Conservation (phyloP, 1,139 yeast species). For the Pichia sp. region DNA sequence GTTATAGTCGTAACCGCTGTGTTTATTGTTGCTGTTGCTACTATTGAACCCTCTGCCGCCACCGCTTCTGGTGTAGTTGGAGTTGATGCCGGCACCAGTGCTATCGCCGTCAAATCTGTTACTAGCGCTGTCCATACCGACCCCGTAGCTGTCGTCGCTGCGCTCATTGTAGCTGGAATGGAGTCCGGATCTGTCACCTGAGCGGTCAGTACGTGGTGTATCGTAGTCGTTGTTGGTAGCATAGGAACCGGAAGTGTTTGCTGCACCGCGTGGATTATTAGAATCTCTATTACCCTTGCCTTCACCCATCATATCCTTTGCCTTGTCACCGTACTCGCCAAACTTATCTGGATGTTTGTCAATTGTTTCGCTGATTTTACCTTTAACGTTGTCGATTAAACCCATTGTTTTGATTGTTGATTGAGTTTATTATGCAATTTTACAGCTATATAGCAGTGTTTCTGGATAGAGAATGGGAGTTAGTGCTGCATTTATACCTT, state of each 20-base stretch:
- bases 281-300: constrained; percentile 17
- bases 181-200: background rate
- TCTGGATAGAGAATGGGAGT: too few relatives aligned
- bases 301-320: constrained; percentile 21
- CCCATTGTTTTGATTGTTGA: constrained; percentile 23
- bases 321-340: constrained; percentile 10
- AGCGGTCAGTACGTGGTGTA: background rate
- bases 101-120: background rate
- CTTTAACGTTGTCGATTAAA: constrained; percentile 17
- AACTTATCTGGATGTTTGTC: constrained; percentile 17
- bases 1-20: too few relatives aligned
- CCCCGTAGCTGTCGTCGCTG: background rate
- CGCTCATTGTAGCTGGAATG: background rate
- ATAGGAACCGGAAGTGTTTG: background rate
- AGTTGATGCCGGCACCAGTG: background rate
- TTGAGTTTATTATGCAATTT: background rate
- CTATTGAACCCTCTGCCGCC: background rate
- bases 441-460: too few relatives aligned
- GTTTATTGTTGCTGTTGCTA: too few relatives aligned
- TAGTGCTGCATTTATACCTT: too few relatives aligned
- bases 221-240: background rate
- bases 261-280: background rate
- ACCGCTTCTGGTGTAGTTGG: background rate
- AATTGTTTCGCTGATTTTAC: constrained; percentile 17
- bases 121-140: background rate